Conservation (phyloP, 2,329 filamentous ascomycete species). For the Nigrospora sphaerica region DNA sequence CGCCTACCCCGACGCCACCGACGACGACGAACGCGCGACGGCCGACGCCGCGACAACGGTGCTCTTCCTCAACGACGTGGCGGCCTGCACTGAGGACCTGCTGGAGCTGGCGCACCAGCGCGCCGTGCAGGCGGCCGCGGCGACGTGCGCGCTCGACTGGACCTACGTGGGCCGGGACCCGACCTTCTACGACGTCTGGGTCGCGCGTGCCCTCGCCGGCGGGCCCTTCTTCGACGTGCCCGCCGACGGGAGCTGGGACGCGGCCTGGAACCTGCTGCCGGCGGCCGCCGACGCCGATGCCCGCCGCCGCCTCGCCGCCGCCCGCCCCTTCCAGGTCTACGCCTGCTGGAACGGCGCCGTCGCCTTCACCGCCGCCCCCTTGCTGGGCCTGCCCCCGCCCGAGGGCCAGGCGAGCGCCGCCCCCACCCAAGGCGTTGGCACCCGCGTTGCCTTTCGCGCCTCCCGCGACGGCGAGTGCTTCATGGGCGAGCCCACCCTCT, state of each 20-base stretch:
- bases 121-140: constrained; percentile 37
- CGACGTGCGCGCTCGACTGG: constrained; percentile 56
- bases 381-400: constrained; percentile 24
- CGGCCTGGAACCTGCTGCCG: constrained; percentile 40
- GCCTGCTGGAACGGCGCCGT: constrained; percentile 54
- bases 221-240: constrained; percentile 50
- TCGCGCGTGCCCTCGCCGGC: constrained; percentile 43
- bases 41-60: constrained; percentile 32
- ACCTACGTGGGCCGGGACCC: constrained; percentile 32
- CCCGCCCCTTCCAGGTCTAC: constrained; percentile 51
- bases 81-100: constrained; percentile 45
- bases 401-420: background rate
- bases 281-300: constrained; percentile 34
- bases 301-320: constrained; percentile 20
- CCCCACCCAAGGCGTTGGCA: background rate
- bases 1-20: background rate
- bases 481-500: constrained; percentile 47
- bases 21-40: constrained; percentile 9
- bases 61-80: constrained; percentile 48
- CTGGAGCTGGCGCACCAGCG: constrained; percentile 48
- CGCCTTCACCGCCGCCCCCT: constrained; percentile 37
- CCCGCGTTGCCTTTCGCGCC: constrained; percentile 35
- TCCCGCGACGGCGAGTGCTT: constrained; percentile 36
- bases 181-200: constrained; percentile 52
- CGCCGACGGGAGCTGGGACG: constrained; percentile 39